phyloP scores from a whole-genome alignment of 768 basidiomycete species.

The Lactarius trivialis region DNA sequence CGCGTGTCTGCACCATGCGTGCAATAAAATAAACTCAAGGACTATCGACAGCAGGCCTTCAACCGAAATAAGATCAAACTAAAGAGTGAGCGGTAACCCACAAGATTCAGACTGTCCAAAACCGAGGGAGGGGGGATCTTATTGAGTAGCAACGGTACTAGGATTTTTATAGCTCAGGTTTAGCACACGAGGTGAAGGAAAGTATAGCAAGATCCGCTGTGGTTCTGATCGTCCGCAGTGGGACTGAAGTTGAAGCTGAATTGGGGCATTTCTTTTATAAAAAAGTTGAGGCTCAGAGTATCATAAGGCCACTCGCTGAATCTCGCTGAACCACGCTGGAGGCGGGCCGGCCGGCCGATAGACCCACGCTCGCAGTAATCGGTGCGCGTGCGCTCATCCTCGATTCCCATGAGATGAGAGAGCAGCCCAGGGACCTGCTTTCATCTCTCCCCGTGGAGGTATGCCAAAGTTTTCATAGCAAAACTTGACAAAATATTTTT shows the following conservation, averaged over 20 bases:
- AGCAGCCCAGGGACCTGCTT: background rate
- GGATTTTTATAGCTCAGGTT: background rate
- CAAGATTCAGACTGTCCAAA: background rate
- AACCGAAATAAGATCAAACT: constrained; percentile 34
- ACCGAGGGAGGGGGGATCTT: background rate
- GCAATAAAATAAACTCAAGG: constrained; percentile 75
- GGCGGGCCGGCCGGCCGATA: too few species aligned
- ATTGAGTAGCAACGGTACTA: background rate
- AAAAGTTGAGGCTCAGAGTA: too few species aligned
- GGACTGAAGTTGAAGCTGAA: too few species aligned
- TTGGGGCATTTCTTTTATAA: too few species aligned
- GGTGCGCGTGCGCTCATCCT: background rate
- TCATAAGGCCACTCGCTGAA: too few species aligned
- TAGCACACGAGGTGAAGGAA: background rate
- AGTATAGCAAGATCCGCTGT: background rate
- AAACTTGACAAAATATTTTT: background rate
- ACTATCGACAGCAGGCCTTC: constrained; percentile 83
- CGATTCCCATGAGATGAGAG: background rate
- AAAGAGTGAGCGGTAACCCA: too few species aligned
- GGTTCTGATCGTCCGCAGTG: background rate
- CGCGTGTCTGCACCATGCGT: constrained; percentile 54
- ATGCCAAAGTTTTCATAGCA: background rate
- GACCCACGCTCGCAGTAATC: background rate
- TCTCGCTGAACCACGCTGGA: too few species aligned
- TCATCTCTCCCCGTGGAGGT: constrained; percentile 15